phyloP scores from a whole-genome alignment of 1,284 basidiomycete species.

The Dichomitus squalens region DNA sequence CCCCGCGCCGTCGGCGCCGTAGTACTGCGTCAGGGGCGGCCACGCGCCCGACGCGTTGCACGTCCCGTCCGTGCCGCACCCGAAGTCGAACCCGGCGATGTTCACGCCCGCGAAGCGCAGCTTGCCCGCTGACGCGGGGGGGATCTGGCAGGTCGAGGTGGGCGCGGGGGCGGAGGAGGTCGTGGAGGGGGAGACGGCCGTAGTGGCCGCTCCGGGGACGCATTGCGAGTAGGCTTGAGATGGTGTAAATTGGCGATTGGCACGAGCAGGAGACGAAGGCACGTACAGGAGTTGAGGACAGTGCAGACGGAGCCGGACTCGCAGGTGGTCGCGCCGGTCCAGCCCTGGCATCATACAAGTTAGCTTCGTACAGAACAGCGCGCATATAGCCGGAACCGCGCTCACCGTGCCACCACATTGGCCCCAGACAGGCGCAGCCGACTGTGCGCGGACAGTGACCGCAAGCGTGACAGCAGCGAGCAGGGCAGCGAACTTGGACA shows the following conservation, averaged over 20 bases:
- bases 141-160: conserved; percentile 15
- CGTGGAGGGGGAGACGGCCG: conserved; percentile 5
- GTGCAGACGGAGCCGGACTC: conserved; percentile 39
- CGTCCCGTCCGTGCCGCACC: conserved; percentile 44
- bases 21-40: conserved; percentile 48
- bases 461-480: conserved; percentile 17
- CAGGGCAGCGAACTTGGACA: conserved; percentile 15
- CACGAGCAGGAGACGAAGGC: neutral
- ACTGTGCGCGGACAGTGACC: conserved; percentile 18
- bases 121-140: conserved; percentile 25
- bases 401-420: conserved; percentile 33
- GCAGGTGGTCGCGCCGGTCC: conserved; percentile 44
- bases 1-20: conserved; percentile 45
- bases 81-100: conserved; percentile 53
- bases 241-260: neutral
- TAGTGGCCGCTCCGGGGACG: conserved; percentile 27
- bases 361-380: neutral
- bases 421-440: conserved; percentile 15
- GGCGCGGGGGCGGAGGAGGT: conserved; percentile 9
- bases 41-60: conserved; percentile 43
- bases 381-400: neutral
- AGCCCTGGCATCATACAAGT: conserved; percentile 29
- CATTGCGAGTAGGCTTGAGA: conserved; percentile 34
- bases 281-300: conserved; percentile 27
- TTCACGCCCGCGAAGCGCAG: conserved; percentile 40